Evolutionary conservation across 768 basidiomycete species (phyloP).

Genomic region (Suillus ampliporus): DNA sequence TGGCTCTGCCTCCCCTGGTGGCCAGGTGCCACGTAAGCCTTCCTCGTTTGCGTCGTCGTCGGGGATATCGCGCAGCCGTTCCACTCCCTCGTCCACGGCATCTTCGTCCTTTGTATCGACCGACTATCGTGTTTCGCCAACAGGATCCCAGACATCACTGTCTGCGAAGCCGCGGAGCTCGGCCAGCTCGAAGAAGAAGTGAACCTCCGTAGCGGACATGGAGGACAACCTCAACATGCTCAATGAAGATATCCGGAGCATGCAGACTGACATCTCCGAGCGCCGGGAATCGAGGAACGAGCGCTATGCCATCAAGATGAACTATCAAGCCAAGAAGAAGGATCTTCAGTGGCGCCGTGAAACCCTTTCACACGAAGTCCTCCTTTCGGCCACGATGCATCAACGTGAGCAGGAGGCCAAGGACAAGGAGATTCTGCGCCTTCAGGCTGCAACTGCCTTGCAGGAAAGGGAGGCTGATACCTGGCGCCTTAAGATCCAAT

Average conservation of each 20-base stretch:
- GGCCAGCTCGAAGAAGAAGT: not conserved
- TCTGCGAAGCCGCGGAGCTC: not conserved
- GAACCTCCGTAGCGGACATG: not conserved
- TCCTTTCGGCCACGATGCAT: not conserved
- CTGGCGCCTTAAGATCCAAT: not conserved
- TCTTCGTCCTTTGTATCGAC: not conserved
- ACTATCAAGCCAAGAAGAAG: not conserved
- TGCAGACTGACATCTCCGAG: not conserved
- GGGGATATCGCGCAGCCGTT: not conserved
- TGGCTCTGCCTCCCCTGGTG: not conserved
- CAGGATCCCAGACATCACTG: not conserved
- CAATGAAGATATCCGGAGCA: not conserved
- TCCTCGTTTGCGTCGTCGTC: not conserved
- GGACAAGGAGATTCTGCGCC: not conserved
- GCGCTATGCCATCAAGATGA: slow-evolving; percentile 1
- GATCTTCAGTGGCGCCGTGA: not conserved
- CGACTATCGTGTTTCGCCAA: not conserved
- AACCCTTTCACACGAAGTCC: not conserved
- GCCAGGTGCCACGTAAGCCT: not conserved
- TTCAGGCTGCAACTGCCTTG: not conserved
- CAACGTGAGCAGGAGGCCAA: not conserved
- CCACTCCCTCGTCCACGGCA: not conserved
- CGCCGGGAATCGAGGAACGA: not conserved
- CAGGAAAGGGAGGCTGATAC: not conserved
- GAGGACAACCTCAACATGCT: not conserved